Conservation (phyloP, 208 protist genomes). For the Leishmania arabica region DNA sequence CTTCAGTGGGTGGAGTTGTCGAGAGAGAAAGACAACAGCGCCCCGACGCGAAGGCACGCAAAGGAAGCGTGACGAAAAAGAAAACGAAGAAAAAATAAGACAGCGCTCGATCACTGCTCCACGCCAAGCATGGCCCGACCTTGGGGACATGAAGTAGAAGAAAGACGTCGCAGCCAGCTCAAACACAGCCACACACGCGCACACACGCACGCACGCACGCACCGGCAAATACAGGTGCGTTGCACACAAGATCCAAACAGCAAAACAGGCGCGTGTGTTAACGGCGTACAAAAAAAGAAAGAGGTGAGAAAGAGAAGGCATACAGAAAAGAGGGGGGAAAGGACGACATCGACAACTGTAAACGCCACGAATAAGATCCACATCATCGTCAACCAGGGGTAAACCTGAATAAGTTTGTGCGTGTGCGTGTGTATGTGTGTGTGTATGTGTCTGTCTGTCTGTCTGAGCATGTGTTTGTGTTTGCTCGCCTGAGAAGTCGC, state of each 20-base stretch:
- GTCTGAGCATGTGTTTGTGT: background rate
- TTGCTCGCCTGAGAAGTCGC: background rate
- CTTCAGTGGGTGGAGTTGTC: background rate
- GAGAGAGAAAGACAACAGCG: background rate
- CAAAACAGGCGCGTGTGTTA: background rate
- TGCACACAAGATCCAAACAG: background rate
- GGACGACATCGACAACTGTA: background rate
- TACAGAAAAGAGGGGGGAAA: background rate
- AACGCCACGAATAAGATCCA: background rate
- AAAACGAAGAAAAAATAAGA: background rate
- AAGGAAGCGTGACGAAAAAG: background rate
- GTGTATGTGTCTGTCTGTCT: background rate
- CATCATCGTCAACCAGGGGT: background rate
- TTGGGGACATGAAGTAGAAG: background rate
- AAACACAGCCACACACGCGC: background rate
- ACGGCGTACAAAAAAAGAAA: background rate
- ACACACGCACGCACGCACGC: background rate
- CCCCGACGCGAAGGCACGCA: background rate
- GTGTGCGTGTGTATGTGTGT: background rate
- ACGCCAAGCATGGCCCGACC: background rate
- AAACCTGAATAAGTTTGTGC: background rate
- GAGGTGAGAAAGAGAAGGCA: conserved; percentile 3
- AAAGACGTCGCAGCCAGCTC: background rate
- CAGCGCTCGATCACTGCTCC: background rate
- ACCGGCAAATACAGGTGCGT: background rate